Conservation (phyloP, 164 flowering plant genomes). For the Macadamia integrifolia region DNA sequence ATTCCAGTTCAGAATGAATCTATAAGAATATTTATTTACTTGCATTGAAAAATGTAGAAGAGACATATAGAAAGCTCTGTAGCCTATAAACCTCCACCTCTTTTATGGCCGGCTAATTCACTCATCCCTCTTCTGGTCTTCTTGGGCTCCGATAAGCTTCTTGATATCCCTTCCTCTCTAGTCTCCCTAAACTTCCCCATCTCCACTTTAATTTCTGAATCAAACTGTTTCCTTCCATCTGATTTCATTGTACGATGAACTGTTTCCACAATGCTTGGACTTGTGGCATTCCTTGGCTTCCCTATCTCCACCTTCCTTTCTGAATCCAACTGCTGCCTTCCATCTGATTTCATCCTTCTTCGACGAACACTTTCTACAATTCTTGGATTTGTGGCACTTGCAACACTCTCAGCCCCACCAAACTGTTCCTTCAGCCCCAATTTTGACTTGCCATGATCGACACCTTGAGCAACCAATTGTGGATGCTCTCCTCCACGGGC, state of each 20-base stretch:
- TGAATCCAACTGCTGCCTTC: slow-evolving; percentile 5
- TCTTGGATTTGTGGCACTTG: background rate
- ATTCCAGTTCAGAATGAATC: slow-evolving; percentile 3
- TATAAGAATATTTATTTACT: background rate
- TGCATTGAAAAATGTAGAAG: background rate
- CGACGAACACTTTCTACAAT: slow-evolving; percentile 5
- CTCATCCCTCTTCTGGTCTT: slow-evolving; percentile 16
- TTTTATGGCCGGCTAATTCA: slow-evolving; percentile 18
- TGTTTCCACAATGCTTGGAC: background rate
- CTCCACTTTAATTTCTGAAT: background rate
- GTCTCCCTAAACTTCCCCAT: slow-evolving; percentile 17
- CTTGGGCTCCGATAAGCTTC: slow-evolving; percentile 19
- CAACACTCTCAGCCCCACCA: too few species aligned
- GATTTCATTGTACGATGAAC: background rate
- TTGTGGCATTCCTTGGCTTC: slow-evolving; percentile 4
- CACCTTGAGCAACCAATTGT: background rate
- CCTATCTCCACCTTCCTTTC: slow-evolving; percentile 15
- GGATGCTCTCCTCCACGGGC: background rate
- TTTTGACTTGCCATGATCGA: slow-evolving; percentile 8
- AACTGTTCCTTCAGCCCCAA: background rate
- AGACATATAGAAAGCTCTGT: background rate
- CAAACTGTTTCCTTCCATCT: too few species aligned
- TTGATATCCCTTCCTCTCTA: slow-evolving; percentile 20
- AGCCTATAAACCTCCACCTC: slow-evolving; percentile 14
- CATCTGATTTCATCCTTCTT: slow-evolving; percentile 15